Evolutionary conservation across 106 monocot species (phyloP).

Genomic region (Phalaenopsis aphrodite): DNA sequence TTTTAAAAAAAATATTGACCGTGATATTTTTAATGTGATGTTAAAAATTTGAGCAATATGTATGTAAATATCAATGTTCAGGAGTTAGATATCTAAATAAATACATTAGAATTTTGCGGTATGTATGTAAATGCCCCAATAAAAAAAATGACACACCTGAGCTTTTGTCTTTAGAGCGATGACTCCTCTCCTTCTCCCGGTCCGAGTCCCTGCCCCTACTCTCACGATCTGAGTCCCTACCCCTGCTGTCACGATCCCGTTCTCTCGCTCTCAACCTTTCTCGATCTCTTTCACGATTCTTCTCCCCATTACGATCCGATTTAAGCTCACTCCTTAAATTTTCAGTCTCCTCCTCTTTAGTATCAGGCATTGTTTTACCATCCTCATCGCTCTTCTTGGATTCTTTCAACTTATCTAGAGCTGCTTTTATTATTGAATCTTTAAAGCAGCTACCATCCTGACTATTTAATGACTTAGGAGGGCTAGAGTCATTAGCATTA

Average conservation of each 20-base stretch:
- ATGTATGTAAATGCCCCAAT: too few species aligned
- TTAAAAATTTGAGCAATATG: too few species aligned
- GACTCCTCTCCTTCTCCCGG: slow-evolving; percentile 44
- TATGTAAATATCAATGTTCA: too few species aligned
- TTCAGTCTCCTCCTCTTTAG: slow-evolving; percentile 33
- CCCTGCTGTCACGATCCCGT: slow-evolving; percentile 48
- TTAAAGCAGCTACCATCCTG: slow-evolving; percentile 22
- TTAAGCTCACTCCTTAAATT: slow-evolving; percentile 37
- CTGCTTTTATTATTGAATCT: slow-evolving; percentile 31
- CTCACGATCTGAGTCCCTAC: slow-evolving; percentile 39
- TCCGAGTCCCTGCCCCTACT: slow-evolving; percentile 62
- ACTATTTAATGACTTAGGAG: slow-evolving; percentile 20
- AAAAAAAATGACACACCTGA: slow-evolving; percentile 34
- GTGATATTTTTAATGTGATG: too few species aligned
- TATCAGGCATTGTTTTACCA: slow-evolving; percentile 24
- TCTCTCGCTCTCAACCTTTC: slow-evolving; percentile 37
- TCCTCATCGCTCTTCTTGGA: slow-evolving; percentile 52
- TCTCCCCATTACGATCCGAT: slow-evolving; percentile 35
- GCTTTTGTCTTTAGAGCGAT: slow-evolving; percentile 47
- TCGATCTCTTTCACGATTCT: slow-evolving; percentile 32
- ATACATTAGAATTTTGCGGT: too few species aligned
- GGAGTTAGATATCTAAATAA: too few species aligned
- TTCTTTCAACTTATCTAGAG: slow-evolving; percentile 52
- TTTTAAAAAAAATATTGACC: too few species aligned
- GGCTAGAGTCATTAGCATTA: slow-evolving; percentile 23